Base-by-base conservation (phyloP, 345 rosid genomes). In the Corchorus capsularis region DNA sequence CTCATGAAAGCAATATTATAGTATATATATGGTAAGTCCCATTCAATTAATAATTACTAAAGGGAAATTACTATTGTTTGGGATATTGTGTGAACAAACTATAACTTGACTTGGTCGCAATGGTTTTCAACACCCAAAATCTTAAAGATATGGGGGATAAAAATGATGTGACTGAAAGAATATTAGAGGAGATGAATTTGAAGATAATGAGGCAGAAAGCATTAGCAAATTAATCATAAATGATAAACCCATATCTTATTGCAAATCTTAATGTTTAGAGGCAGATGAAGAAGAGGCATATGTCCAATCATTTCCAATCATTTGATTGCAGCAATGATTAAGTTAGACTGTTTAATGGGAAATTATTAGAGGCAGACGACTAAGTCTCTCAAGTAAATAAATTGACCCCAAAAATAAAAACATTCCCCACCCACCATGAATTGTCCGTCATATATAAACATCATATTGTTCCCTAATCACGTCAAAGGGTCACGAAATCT, bases 281-380 rank as follows among this genome's bases (percentile, higher is more conserved):
- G 53, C 35, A 12, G 19, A 20, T 46, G 8, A 55, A 53, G 45
- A 32, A 50, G 27, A 27, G 68, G 46, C 69, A 56, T 46, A 27
- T 45, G 27, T 27, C 75, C 73, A 10, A 53, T 69, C 12, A 68
- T 68, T 68, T 49, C 15, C 72, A 74, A 79, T 73, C 80, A 71
- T 71, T 71, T 71, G 74, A 49, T 49, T 3, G 34, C 27, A 27
- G 74, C 35, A 54, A 37, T 71, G 35, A 71, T 71, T 54, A 6
- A 5, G 60, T 1, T n/a, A 8, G 60, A 47, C 41, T n/a, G 39
- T 19, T 22, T 52, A 14, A 6, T 22, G 45, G 45, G 8, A 52
- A 77, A 72, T 76, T 52, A 80, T 77, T 52, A 60, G 65, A 27
- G 27, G 27, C 27, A 27, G 27, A 1, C 27, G 27, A 27, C 27